Base-by-base conservation (phyloP, 148 eudicot species). In the Pouteria glomerata region DNA sequence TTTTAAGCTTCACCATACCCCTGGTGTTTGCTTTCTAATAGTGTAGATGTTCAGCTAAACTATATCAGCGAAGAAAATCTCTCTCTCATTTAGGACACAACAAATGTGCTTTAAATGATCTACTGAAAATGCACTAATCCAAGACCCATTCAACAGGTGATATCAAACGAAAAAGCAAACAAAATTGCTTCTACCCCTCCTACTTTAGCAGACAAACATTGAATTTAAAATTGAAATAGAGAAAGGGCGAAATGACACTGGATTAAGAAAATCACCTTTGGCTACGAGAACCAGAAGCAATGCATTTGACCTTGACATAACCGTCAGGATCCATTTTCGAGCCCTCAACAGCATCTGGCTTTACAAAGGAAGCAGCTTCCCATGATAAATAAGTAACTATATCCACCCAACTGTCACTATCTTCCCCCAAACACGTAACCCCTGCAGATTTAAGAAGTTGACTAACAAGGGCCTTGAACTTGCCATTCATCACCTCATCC, bases 281-380 rank as follows among this genome's bases (percentile, higher is more conserved):
- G 21, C 57, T 67, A 19, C 69, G 86, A 58, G 84, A 85, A 74
- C 98, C 97, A 33, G 91, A 79, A 68, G 91, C 91, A 74, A 91
- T 58, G 76, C 98, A 94, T 77, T 94, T 94, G 70, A 94, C 75
- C 88, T 94, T 94, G 81, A 94, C 96, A 81, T 85, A 82, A 70
- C 91, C 88, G 78, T 87, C 83, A 33, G 96, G 97, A 84, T 94
- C 98, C 96, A 94, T 89, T 62, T 91, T 82, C 79, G 89, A 89
- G 45, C 89, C 90, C 71, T 84, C 86, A 21, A 60, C 65, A 63
- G 81, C 83, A 69, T 85, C 86, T 64, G 98, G 98, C 77, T 85
- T 88, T 35, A 91, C 81, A 88, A 77, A 87, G 30, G 77, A 72
- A 74, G 97, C 97, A 73, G 97, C 96, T 74, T 85, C 82, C 98